Percentiles rank a stretch among this genome's conserved stretches.
phyloP scores from a whole-genome alignment of 2,329 filamentous ascomycete genomes.

The Hirsutella thompsonii region DNA sequence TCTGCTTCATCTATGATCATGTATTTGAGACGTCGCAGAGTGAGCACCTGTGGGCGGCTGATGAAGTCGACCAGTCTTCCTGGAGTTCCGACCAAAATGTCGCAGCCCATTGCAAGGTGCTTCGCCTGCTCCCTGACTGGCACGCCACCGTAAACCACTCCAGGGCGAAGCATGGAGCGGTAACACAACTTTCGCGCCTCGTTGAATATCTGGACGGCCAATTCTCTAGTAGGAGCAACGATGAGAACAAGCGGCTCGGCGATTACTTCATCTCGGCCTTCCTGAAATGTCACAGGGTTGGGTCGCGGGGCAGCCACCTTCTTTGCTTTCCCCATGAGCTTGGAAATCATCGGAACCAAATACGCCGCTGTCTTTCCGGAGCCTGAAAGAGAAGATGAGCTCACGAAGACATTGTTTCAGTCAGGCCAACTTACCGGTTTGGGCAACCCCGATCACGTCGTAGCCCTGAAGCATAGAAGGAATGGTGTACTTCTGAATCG shows the following conservation, averaged over 20 bases:
- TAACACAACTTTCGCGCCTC: conserved; percentile 90
- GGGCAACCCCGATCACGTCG: conserved; percentile 80
- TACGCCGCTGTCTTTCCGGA: conserved; percentile 96
- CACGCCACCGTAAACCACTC: conserved; percentile 77
- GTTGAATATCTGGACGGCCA: conserved; percentile 90
- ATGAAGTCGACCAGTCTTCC: conserved; percentile 82
- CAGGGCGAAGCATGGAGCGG: conserved; percentile 84
- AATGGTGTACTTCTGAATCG: conserved; percentile 76
- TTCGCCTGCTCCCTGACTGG: conserved; percentile 55
- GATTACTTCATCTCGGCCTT: conserved; percentile 35
- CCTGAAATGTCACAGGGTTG: conserved; percentile 42
- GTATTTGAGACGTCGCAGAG: conserved; percentile 64
- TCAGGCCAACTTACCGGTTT: conserved; percentile 58
- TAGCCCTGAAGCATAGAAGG: conserved; percentile 64
- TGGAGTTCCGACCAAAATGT: conserved; percentile 77
- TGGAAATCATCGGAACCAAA: conserved; percentile 75
- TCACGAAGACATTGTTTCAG: background rate
- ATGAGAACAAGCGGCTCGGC: conserved; percentile 85
- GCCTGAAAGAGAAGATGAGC: conserved; percentile 36
- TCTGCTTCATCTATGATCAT: conserved; percentile 89
- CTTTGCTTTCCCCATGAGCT: conserved; percentile 91
- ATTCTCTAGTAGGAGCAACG: conserved; percentile 75
- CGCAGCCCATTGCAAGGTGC: conserved; percentile 73
- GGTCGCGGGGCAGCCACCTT: conserved; percentile 72
- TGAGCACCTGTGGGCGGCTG: conserved; percentile 52